These are phyloP conservation scores for Apiospora kogelbergensis DNA, from an alignment of 2,329 filamentous ascomycete genomes.

Conservation along the genomic window DNA sequence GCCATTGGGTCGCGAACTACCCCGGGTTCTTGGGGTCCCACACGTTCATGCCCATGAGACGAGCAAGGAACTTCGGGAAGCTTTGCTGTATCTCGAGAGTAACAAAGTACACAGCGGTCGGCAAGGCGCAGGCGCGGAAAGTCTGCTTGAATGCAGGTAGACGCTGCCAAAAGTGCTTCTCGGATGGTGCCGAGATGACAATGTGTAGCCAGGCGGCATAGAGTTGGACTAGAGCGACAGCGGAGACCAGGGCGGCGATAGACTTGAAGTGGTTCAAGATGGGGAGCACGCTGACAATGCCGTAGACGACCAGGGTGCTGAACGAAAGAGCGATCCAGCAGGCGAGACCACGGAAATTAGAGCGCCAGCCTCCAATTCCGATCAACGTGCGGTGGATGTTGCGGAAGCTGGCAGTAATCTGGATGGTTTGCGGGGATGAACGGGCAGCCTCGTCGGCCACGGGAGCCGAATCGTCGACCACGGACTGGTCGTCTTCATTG, in stretches of 20 bases:
- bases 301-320: constrained; percentile 36
- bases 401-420: constrained; percentile 52
- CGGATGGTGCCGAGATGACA: constrained; percentile 70
- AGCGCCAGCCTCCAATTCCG: constrained; percentile 61
- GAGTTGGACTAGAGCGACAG: constrained; percentile 65
- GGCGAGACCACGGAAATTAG: constrained; percentile 68
- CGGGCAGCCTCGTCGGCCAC: constrained; percentile 36
- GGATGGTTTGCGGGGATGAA: constrained; percentile 33
- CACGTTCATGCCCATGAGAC: constrained; percentile 47
- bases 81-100: constrained; percentile 50
- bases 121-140: constrained; percentile 67
- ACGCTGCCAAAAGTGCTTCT: constrained; percentile 65
- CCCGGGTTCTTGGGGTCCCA: constrained; percentile 37
- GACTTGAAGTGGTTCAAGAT: constrained; percentile 36
- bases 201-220: constrained; percentile 82
- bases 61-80: constrained; percentile 47
- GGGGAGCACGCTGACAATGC: constrained; percentile 39
- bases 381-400: constrained; percentile 56
- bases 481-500: constrained; percentile 37
- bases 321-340: constrained; percentile 44
- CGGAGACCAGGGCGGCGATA: constrained; percentile 54
- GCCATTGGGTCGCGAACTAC: constrained; percentile 34
- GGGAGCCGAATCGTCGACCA: constrained; percentile 34
- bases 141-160: constrained; percentile 64
- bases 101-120: constrained; percentile 63